phyloP scores from a whole-genome alignment of 2,329 filamentous ascomycete species.

The Phaeosphaeriaceae sp. region DNA sequence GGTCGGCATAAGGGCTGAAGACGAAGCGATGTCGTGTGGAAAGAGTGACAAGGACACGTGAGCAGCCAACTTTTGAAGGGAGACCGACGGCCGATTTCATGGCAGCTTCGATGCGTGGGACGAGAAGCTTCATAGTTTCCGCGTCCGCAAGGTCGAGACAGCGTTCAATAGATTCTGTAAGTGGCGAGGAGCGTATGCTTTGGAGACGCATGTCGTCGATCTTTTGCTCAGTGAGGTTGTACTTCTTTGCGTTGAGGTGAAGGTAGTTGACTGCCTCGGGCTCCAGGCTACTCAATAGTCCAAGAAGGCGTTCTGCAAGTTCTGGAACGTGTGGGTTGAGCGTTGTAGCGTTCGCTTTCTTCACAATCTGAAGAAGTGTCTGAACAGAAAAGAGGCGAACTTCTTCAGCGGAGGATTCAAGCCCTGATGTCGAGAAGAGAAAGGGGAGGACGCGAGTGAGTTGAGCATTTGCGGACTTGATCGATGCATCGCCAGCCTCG shows the following conservation, averaged over 20 bases:
- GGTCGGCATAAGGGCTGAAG: constrained; percentile 76
- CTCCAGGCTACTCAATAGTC: constrained; percentile 84
- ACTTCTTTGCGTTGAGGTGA: constrained; percentile 83
- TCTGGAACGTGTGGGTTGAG: constrained; percentile 81
- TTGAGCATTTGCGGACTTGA: constrained; percentile 75
- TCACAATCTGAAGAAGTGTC: constrained; percentile 86
- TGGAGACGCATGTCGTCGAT: constrained; percentile 87
- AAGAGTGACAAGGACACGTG: constrained; percentile 81
- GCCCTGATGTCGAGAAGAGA: constrained; percentile 82
- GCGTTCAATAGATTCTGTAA: constrained; percentile 90
- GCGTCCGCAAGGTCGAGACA: constrained; percentile 85
- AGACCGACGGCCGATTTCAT: constrained; percentile 89
- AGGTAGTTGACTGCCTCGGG: constrained; percentile 90
- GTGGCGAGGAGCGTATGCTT: constrained; percentile 82
- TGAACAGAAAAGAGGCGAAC: constrained; percentile 80
- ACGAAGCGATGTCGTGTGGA: constrained; percentile 79
- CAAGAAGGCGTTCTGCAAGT: constrained; percentile 81
- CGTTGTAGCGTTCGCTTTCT: constrained; percentile 78
- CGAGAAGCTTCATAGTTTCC: constrained; percentile 75
- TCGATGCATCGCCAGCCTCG: constrained; percentile 73
- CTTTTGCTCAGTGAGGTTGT: constrained; percentile 84
- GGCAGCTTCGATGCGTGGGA: constrained; percentile 73
- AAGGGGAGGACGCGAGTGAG: constrained; percentile 89
- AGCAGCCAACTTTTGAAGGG: constrained; percentile 92
- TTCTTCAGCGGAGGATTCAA: constrained; percentile 87